Percentiles rank a stretch among this genome's conserved stretches.
Evolutionary conservation across 2,329 filamentous ascomycete species (phyloP).

Genomic region (Rhytidhysteron rufulum): DNA sequence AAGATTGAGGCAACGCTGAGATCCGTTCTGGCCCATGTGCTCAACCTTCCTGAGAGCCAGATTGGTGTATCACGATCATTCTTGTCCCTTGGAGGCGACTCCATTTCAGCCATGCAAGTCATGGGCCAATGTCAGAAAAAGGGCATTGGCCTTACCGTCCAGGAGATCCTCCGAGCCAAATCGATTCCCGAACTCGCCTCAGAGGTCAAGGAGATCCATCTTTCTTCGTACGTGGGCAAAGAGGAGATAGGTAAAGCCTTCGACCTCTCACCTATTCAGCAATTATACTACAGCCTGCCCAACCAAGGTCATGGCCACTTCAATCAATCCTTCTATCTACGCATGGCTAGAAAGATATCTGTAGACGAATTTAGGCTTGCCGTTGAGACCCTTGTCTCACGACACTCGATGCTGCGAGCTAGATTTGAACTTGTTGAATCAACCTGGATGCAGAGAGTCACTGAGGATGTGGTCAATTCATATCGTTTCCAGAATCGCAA

Average conservation of each 20-base stretch:
- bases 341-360: conserved; percentile 12
- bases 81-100: conserved; percentile 46
- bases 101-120: conserved; percentile 50
- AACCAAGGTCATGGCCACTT: conserved; percentile 5
- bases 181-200: conserved; percentile 36
- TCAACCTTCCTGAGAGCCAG: conserved; percentile 25
- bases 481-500: conserved; percentile 1
- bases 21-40: conserved; percentile 32
- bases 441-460: conserved; percentile 6
- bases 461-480: conserved; percentile 1
- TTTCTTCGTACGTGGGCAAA: conserved; percentile 1
- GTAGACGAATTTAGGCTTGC: conserved; percentile 15
- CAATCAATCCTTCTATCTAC: conserved; percentile 8
- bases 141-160: conserved; percentile 44
- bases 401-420: conserved; percentile 8
- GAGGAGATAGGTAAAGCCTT: conserved; percentile 11
- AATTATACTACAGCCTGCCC: conserved; percentile 10
- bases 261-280: conserved; percentile 17
- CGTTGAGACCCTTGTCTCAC: conserved; percentile 3
- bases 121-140: conserved; percentile 45
- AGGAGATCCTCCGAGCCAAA: conserved; percentile 46
- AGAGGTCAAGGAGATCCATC: conserved; percentile 5
- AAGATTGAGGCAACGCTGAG: conserved; percentile 17
- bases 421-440: conserved; percentile 11
- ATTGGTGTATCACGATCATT: conserved; percentile 27